Evolutionary conservation across 2,329 filamentous ascomycete genomes (phyloP).

Genomic region (Thelonectria blattea): DNA sequence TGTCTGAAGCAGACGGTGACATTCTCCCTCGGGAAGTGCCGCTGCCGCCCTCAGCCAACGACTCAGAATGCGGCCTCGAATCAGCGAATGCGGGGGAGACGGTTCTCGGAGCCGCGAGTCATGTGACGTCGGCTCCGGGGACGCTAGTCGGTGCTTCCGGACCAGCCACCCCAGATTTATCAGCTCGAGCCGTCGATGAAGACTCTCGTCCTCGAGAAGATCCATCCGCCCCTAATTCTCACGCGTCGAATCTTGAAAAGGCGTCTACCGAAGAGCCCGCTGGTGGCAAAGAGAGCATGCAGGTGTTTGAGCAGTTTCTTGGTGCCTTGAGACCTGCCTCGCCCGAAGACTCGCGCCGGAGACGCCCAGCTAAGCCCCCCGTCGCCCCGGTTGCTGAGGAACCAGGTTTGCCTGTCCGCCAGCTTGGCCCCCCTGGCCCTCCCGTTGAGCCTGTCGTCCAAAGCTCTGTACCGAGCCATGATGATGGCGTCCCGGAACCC

Average conservation of each 20-base stretch:
- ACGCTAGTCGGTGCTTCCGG: not conserved
- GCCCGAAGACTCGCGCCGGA: not conserved
- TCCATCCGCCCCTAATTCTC: not conserved
- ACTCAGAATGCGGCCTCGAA: not conserved
- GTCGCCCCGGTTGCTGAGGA: not conserved
- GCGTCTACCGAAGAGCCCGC: not conserved
- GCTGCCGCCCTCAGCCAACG: not conserved
- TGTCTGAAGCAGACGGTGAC: not conserved
- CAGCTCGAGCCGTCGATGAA: not conserved
- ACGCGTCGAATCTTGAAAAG: not conserved
- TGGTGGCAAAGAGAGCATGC: not conserved
- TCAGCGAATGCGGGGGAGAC: not conserved
- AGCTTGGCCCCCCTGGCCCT: not conserved
- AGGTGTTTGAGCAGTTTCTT: not conserved
- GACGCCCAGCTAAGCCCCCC: not conserved
- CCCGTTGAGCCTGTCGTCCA: not conserved
- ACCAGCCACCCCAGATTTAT: conserved; percentile 8
- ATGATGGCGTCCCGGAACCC: not conserved
- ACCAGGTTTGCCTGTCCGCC: not conserved
- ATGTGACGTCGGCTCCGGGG: not conserved
- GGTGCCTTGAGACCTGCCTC: not conserved
- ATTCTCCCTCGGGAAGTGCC: not conserved
- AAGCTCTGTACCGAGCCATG: not conserved
- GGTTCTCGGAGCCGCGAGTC: not conserved
- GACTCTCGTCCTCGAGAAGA: conserved; percentile 14